phyloP scores from a whole-genome alignment of 345 rosid genomes.

The Stellera chamaejasme region DNA sequence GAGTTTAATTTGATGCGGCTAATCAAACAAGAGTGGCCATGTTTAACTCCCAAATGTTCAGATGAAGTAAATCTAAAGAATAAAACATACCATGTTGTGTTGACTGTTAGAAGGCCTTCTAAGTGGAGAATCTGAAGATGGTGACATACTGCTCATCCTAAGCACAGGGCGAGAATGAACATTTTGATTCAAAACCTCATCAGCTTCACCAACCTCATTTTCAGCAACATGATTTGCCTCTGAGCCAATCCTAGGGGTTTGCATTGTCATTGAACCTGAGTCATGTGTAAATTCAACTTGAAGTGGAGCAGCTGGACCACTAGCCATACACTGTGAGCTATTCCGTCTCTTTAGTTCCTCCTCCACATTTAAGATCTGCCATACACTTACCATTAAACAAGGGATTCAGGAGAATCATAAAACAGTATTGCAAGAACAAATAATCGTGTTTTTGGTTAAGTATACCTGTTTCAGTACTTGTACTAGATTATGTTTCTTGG shows the following conservation, averaged over 20 bases:
- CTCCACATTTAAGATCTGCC: conserved; percentile 75
- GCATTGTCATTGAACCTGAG: conserved; percentile 50
- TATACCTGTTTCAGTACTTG: conserved; percentile 83
- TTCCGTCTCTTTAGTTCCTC: conserved; percentile 77
- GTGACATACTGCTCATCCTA: conserved; percentile 77
- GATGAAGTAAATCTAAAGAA: neutral
- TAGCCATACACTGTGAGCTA: conserved; percentile 35
- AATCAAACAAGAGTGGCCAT: no score
- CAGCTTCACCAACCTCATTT: conserved; percentile 64
- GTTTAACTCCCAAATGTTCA: no score
- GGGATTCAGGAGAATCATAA: neutral
- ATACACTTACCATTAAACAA: conserved; percentile 3
- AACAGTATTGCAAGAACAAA: neutral
- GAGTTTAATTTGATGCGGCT: no score
- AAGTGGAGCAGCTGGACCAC: conserved; percentile 50
- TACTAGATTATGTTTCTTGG: conserved; percentile 84
- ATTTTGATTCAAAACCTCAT: conserved; percentile 51
- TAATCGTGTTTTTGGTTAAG: neutral
- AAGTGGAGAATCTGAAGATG: conserved; percentile 79
- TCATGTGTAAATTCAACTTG: conserved; percentile 70
- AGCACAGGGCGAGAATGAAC: conserved; percentile 41
- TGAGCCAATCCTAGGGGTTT: conserved; percentile 46
- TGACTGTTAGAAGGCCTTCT: conserved; percentile 58
- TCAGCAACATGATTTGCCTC: conserved; percentile 57
- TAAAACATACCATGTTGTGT: conserved; percentile 40